These are phyloP conservation scores for Carpinus viminea DNA, from an alignment of 306 rosid species.

Conservation along the genomic window DNA sequence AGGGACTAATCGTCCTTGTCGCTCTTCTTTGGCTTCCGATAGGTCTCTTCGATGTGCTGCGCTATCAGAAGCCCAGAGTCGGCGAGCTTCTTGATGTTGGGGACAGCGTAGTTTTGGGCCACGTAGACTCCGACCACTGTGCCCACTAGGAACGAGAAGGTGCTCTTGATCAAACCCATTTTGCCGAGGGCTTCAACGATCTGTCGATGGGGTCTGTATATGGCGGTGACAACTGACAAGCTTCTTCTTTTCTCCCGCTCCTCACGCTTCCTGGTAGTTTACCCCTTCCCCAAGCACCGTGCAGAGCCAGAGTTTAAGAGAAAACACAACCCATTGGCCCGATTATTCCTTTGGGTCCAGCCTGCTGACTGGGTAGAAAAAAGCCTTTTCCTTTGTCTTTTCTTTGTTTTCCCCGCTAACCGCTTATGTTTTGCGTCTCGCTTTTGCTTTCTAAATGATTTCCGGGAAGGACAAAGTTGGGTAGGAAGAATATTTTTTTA, in stretches of 20 bases:
- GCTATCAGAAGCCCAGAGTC: slow-evolving; percentile 35
- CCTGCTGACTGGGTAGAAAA: neutral
- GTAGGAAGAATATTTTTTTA: too few relatives aligned
- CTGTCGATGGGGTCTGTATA: neutral
- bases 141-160: slow-evolving; percentile 40
- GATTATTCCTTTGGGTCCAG: neutral
- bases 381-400: too few relatives aligned
- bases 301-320: neutral
- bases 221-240: neutral
- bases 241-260: neutral
- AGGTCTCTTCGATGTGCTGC: slow-evolving; percentile 43
- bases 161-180: slow-evolving; percentile 44
- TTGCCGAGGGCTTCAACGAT: neutral
- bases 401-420: neutral
- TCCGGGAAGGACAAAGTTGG: too few relatives aligned
- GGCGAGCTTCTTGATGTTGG: slow-evolving; percentile 44
- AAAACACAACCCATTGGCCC: neutral
- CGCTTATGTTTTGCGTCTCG: too few relatives aligned
- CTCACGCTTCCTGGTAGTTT: neutral
- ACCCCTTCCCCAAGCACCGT: neutral
- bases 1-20: slow-evolving; percentile 23
- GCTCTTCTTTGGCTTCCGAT: slow-evolving; percentile 52
- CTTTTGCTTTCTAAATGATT: too few relatives aligned
- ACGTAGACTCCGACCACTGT: slow-evolving; percentile 37
- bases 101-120: slow-evolving; percentile 53